phyloP scores from a whole-genome alignment of 306 rosid genomes.

The Citrullus mucosospermus region DNA sequence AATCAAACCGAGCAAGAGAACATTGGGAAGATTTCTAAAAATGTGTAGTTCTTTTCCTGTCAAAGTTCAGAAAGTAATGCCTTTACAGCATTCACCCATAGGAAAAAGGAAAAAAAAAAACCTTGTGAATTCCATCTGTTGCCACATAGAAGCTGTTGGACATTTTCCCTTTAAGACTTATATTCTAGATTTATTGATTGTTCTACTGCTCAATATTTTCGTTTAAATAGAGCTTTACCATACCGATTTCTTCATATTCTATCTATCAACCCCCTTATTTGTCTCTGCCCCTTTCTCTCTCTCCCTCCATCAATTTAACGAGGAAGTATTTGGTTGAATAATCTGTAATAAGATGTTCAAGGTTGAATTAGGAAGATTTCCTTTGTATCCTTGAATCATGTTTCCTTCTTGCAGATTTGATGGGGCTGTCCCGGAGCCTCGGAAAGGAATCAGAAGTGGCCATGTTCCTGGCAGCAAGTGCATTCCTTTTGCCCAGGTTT shows the following conservation, averaged over 20 bases:
- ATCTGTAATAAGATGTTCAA: neutral
- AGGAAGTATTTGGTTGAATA: neutral
- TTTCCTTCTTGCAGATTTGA: neutral
- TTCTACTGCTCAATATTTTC: neutral
- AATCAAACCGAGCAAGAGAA: too few relatives aligned
- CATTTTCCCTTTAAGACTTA: neutral
- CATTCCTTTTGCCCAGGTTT: constrained; percentile 4
- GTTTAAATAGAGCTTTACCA: neutral
- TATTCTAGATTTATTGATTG: neutral
- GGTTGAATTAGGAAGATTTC: neutral
- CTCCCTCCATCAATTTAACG: neutral
- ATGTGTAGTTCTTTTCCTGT: too few relatives aligned
- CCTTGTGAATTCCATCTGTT: too few relatives aligned
- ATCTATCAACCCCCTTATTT: neutral
- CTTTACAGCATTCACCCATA: too few relatives aligned
- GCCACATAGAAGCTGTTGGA: too few relatives aligned
- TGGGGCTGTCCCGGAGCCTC: constrained; percentile 2
- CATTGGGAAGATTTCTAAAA: too few relatives aligned
- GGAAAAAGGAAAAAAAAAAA: too few relatives aligned
- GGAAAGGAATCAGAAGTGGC: constrained; percentile 6
- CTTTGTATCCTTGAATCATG: neutral
- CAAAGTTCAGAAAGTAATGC: too few relatives aligned
- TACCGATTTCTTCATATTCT: neutral
- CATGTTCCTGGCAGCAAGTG: constrained; percentile 10
- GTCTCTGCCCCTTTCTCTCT: neutral